Evolutionary conservation across 257 asterid species (phyloP).

Genomic region (Fraxinus cuspidata): DNA sequence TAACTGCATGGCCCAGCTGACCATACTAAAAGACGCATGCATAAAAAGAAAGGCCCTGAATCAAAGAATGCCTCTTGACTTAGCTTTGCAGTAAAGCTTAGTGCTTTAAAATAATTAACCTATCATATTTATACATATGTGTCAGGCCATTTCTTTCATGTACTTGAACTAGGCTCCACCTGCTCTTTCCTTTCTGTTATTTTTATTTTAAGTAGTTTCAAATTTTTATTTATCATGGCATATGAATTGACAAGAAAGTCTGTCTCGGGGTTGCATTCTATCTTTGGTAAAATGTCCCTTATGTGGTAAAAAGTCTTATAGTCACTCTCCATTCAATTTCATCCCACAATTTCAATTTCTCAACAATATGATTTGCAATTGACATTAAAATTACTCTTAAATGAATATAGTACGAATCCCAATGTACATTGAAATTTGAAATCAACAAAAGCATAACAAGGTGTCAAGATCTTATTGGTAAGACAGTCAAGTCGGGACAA

Average conservation of each 20-base stretch:
- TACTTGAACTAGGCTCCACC: conserved; percentile 18
- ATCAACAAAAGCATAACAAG: too few species aligned
- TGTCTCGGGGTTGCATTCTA: not conserved
- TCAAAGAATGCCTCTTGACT: conserved; percentile 11
- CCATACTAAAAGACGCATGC: not conserved
- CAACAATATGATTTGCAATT: too few species aligned
- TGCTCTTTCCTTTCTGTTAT: not conserved
- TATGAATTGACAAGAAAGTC: not conserved
- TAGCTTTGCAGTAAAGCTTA: conserved; percentile 35
- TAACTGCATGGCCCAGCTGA: conserved; percentile 23
- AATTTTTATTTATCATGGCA: not conserved
- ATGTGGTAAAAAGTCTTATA: not conserved
- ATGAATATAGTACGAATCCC: too few species aligned
- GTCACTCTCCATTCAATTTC: too few species aligned
- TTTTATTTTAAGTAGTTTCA: not conserved
- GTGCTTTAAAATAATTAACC: conserved; percentile 19
- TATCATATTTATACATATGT: conserved; percentile 9
- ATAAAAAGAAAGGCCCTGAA: not conserved
- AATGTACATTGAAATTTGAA: too few species aligned
- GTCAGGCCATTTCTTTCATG: not conserved
- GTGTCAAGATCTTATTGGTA: too few species aligned
- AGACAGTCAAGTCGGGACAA: too few species aligned
- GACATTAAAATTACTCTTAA: too few species aligned
- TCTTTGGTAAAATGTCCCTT: not conserved
- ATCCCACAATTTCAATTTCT: too few species aligned